phyloP scores from a whole-genome alignment of 192 early-diverging fungal species.

The Funneliformis geosporum region DNA sequence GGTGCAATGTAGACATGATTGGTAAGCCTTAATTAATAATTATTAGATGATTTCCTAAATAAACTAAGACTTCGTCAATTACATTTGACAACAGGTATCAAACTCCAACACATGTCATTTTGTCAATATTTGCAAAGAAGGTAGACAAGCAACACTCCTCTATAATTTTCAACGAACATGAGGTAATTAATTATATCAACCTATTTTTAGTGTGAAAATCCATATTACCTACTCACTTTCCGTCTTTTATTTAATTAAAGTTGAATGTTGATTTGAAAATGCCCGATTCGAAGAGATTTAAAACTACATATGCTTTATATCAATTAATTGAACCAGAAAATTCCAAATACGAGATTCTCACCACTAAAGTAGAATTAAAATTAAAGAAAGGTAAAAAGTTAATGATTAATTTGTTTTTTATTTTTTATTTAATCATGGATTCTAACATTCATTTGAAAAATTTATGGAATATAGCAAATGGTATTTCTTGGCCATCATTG shows the following conservation, averaged over 20 bases:
- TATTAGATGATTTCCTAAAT: too few species aligned
- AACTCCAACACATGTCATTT: constrained; percentile 77
- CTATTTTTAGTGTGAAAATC: too few species aligned
- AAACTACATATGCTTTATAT: constrained; percentile 68
- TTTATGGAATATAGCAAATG: constrained; percentile 66
- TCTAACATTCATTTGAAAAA: too few species aligned
- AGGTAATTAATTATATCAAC: too few species aligned
- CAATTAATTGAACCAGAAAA: constrained; percentile 71
- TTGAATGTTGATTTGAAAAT: constrained; percentile 78
- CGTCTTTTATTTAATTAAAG: constrained; percentile 15
- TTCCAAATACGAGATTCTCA: constrained; percentile 64
- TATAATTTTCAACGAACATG: constrained; percentile 65
- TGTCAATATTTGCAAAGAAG: constrained; percentile 95
- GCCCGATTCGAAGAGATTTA: constrained; percentile 72
- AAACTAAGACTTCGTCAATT: too few species aligned
- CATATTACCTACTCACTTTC: background rate
- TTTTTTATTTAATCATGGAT: too few species aligned
- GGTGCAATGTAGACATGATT: constrained; percentile 87
- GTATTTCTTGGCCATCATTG: constrained; percentile 80
- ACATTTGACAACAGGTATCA: constrained; percentile 65
- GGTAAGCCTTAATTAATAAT: constrained; percentile 38
- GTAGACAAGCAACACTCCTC: constrained; percentile 68
- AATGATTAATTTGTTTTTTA: too few species aligned
- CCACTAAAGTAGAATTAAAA: constrained; percentile 79
- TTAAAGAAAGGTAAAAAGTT: constrained; percentile 76